phyloP scores from a whole-genome alignment of 192 early-diverging fungal species.

The Cetraspora pellucida region DNA sequence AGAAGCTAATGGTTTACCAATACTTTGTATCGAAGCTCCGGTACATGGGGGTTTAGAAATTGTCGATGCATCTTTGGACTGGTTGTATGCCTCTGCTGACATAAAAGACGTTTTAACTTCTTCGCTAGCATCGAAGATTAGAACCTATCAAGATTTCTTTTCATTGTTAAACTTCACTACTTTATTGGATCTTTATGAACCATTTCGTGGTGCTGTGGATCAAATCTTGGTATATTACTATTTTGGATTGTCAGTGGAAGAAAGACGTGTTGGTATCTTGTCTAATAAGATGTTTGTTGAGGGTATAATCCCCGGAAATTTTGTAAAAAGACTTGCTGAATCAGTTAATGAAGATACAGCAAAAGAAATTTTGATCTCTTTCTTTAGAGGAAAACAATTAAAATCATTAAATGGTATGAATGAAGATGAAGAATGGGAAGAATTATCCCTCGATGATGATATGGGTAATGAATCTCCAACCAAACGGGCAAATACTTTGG shows the following conservation, averaged over 20 bases:
- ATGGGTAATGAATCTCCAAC: not conserved
- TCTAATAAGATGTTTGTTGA: slow-evolving; percentile 9
- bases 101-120: slow-evolving; percentile 24
- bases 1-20: slow-evolving; percentile 29
- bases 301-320: slow-evolving; percentile 8
- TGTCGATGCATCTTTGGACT: slow-evolving; percentile 17
- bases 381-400: slow-evolving; percentile 14
- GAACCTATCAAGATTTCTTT: slow-evolving; percentile 21
- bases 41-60: slow-evolving; percentile 3
- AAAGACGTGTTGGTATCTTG: slow-evolving; percentile 8
- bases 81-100: slow-evolving; percentile 12
- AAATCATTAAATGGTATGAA: not conserved
- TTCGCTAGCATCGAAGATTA: slow-evolving; percentile 21
- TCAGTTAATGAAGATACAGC: slow-evolving; percentile 2
- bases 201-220: slow-evolving; percentile 15
- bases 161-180: slow-evolving; percentile 18
- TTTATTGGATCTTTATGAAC: slow-evolving; percentile 24
- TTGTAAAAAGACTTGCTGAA: slow-evolving; percentile 20
- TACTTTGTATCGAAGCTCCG: slow-evolving; percentile 16
- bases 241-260: slow-evolving; percentile 14
- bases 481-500: not conserved
- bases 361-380: slow-evolving; percentile 16
- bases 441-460: not conserved
- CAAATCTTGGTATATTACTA: slow-evolving; percentile 31
- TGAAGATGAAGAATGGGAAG: slow-evolving; percentile 13